Evolutionary conservation across 2,329 filamentous ascomycete genomes (phyloP), one percentile per base, ranked within the genome.

Genomic region (Coniochaeta pulveracea): DNA sequence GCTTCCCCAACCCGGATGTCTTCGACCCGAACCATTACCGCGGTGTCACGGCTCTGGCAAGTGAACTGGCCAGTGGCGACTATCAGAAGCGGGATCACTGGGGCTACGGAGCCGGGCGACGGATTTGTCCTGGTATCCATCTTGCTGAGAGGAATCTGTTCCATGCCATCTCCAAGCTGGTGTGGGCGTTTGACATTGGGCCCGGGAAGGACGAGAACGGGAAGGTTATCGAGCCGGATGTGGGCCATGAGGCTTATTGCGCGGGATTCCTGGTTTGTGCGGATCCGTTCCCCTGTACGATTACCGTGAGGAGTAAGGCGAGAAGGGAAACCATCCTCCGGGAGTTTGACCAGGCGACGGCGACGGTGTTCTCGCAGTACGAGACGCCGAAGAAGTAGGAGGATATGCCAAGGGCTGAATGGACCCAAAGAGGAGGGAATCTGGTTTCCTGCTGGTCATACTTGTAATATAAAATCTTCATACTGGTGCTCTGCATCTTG

Each of bases 61-160:
- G 57, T 11, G 49, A 56, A 14, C 18, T 31, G 28, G 28, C 28
- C 3, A 29, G 25, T 12, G 37, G 37, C 21, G 37, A 43, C 15
- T 42, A 37, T 19, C 31, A 34, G 7, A 31, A 34, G 12, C 37
- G 37, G 11, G 37, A 39, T 22, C 37, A 39, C 22, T 56, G 16
- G 53, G 26, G 26, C 10, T 39, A 59, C 39, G 56, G 57, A 8
- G 58, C 54, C 47, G 58, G 58, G 6, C 47, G 57, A 7, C 44
- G 58, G 7, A 51, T 55, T 9, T 62, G 58, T 34, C 50, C 49
- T 26, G 58, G 58, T 4, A 52, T 58, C 34, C 51, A 49, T 17
- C 43, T 66, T 16, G 63, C 63, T 2, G 62, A 67, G 40, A 56
- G 64, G 37, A 58, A 61, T 14, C 58, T 61, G 2, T 65, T 35